Base-by-base conservation (phyloP, 176 grass and related monocot genomes). In the Oryza australiensis region DNA sequence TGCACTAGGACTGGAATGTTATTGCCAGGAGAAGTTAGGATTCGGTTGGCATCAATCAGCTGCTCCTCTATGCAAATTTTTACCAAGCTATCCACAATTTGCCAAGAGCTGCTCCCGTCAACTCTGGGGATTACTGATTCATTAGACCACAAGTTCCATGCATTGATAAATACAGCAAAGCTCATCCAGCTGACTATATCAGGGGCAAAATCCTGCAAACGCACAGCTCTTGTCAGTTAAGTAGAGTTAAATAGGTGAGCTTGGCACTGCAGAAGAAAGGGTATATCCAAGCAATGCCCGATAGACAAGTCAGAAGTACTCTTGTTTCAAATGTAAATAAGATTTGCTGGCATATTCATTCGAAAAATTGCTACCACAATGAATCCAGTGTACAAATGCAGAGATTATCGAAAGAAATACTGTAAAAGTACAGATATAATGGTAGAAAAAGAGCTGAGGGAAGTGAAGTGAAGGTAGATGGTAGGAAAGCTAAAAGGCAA, bases 131-230 rank as follows among this genome's bases (percentile, higher is more conserved):
- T 68, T 45, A 85, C 72, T 2, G 77, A 49, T 14, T 89, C 75
- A 14, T 55, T 86, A 68, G 81, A 89, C 74, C 87, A 87, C 66
- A 82, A 87, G 72, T 94, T 99, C 93, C 89, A 94, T 33, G 97
- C 93, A 85, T 99, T 99, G 62, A 95, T 90, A 92, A 95, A 99
- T 62, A 92, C 80, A 53, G 93, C 73, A 65, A 99, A 99, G 75
- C 41, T 95, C 73, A 99, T 91, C 89, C 96, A 99, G 76, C 89
- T 90, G 30, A 99, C 86, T 59, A 91, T 77, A 88, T 99, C 87
- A 73, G 91, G 78, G 80, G 85, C 55, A 13, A 90, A 93, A 78
- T 99, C 97, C 97, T 99, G 87, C 38, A 71, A 77, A 73, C 40
- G 27, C 32, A 79, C 22, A 78, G 24, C 69, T 72, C 2, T 2